Base-by-base conservation (phyloP, 176 grass and related monocot genomes). In the Carex cristatella region DNA sequence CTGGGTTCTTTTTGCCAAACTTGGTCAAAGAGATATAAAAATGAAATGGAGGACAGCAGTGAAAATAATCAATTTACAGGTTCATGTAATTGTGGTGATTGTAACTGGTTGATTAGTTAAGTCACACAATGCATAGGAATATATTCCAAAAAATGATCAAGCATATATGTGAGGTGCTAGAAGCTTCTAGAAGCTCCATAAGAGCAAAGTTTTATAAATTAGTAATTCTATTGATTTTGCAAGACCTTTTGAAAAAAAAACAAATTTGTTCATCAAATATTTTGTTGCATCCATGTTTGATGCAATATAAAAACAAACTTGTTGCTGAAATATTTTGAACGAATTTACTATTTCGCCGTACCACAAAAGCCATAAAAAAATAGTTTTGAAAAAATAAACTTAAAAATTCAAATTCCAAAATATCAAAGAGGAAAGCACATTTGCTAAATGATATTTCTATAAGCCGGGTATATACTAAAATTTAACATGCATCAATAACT, bases 91-190 rank as follows among this genome's bases (percentile, higher is more conserved):
- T 56, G 49, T 30, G 73, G 23, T 77, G 73, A 4, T 14, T 55
- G 12, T 77, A 77, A 23, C 4, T 56, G 73, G 27, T 77, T 56
- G 73, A 12, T 77, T 56, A 77, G 73, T 56, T 77, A 77, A 56
- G 73, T 77, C 73, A 77, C 73, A 77, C 73, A 28, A 56, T 77
- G 27, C 5, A 10, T 31, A 10, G 23, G 23, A 23, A 23, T 76
- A 31, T 77, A 14, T 77, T 77, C 19, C 0, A 31, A 11, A 33
- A 56, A 77, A 33, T 4, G 49, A 54, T 54, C 19, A 54, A 55
- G 44, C 23, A 76, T 28, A 15, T 23, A 11, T 76, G 10, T 14
- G 72, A 76, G 48, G 23, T 76, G 7, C 11, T 76, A 56, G 49
- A 77, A 77, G 8, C 73, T 77, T 77, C 73, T 77, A 56, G 23